Evolutionary conservation across 805 yeast genomes (phyloP).

Genomic region (Hanseniaspora guilliermondii): DNA sequence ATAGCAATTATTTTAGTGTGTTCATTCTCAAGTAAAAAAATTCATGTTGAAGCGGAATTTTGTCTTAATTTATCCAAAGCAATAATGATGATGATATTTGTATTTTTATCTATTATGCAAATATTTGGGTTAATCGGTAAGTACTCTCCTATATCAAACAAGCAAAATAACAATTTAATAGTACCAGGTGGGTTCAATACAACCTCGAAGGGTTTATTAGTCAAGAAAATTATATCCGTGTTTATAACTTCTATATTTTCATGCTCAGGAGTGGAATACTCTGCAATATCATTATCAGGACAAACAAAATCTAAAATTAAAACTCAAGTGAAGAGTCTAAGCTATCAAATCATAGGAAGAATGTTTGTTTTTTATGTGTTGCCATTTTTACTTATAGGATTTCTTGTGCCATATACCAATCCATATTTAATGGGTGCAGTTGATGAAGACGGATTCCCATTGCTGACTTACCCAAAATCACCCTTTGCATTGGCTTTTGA

Average conservation of each 20-base stretch:
- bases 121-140: slow-evolving; percentile 36
- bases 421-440: slow-evolving; percentile 32
- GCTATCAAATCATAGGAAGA: slow-evolving; percentile 9
- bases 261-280: slow-evolving; percentile 57
- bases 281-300: slow-evolving; percentile 63
- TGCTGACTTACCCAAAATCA: slow-evolving; percentile 19
- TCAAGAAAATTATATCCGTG: slow-evolving; percentile 52
- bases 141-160: slow-evolving; percentile 20
- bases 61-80: slow-evolving; percentile 35
- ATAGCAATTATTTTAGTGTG: slow-evolving; percentile 31
- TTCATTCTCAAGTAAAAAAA: slow-evolving; percentile 40
- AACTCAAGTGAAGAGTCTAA: background rate
- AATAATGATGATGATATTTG: slow-evolving; percentile 35
- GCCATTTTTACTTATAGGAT: slow-evolving; percentile 43
- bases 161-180: slow-evolving; percentile 24
- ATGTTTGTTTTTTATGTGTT: background rate
- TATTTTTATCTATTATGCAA: slow-evolving; percentile 38
- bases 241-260: slow-evolving; percentile 65
- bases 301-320: slow-evolving; percentile 37
- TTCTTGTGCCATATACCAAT: slow-evolving; percentile 59
- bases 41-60: slow-evolving; percentile 46
- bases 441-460: slow-evolving; percentile 37
- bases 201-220: slow-evolving; percentile 24
- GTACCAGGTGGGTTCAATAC: slow-evolving; percentile 41
- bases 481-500: slow-evolving; percentile 40